Evolutionary conservation across 73 alveolate species (phyloP).

Genomic region (Tetrahymena thermophila): DNA sequence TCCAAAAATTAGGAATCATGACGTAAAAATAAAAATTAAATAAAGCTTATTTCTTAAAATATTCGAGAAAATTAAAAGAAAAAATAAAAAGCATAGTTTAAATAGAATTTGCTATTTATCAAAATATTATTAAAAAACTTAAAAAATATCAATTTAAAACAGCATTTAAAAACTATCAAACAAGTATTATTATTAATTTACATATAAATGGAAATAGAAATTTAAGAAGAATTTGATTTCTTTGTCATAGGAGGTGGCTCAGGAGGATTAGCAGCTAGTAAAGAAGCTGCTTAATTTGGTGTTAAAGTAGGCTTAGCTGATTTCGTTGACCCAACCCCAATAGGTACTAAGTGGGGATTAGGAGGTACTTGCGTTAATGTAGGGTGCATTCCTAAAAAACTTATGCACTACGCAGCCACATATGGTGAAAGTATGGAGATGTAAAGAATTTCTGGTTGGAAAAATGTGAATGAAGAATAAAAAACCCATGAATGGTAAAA

Average conservation of each 20-base stretch:
- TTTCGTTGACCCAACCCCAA: slow-evolving; percentile 88
- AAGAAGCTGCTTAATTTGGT: slow-evolving; percentile 88
- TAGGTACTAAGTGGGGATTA: slow-evolving; percentile 87
- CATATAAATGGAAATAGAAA: background rate
- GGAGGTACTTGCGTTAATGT: slow-evolving; percentile 99
- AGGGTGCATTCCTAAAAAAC: slow-evolving; percentile 99
- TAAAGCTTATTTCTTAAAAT: too few relatives aligned
- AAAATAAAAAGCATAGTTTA: too few relatives aligned
- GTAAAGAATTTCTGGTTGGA: slow-evolving; percentile 63
- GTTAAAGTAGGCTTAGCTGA: slow-evolving; percentile 94
- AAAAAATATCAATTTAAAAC: background rate
- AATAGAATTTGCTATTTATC: background rate
- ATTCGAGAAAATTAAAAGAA: background rate
- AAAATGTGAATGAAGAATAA: slow-evolving; percentile 38
- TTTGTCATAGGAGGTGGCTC: slow-evolving; percentile 99
- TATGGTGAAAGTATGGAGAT: slow-evolving; percentile 73
- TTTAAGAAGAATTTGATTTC: slow-evolving; percentile 60
- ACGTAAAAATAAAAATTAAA: background rate
- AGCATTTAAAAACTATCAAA: background rate
- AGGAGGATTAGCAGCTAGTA: slow-evolving; percentile 96
- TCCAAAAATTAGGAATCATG: background rate
- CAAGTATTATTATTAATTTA: background rate
- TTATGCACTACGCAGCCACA: slow-evolving; percentile 96
- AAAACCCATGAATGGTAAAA: slow-evolving; percentile 76
- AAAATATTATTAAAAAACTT: too few relatives aligned